These are phyloP conservation scores for Cladosporium velox DNA, from an alignment of 2,329 filamentous ascomycete genomes.

Conservation along the genomic window DNA sequence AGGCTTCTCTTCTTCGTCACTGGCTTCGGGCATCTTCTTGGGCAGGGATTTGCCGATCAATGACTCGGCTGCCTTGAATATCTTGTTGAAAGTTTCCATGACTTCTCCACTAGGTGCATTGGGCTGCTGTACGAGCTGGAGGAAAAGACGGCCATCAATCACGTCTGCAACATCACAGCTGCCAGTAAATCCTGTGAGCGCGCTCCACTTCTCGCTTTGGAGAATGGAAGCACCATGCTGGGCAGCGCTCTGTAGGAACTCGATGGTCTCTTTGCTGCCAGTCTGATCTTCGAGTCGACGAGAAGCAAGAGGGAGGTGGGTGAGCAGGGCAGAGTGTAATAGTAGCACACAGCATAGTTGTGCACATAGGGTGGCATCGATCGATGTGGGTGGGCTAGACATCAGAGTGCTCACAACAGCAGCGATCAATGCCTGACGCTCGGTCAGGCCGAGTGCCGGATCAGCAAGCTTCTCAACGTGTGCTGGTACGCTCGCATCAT, in stretches of 20 bases:
- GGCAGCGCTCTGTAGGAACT: slow-evolving; percentile 39
- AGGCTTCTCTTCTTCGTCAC: not conserved
- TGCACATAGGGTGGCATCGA: slow-evolving; percentile 10
- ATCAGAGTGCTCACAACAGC: slow-evolving; percentile 30
- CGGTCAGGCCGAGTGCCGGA: slow-evolving; percentile 25
- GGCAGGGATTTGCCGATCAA: slow-evolving; percentile 16
- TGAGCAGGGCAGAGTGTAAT: slow-evolving; percentile 37
- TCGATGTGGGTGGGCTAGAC: slow-evolving; percentile 16
- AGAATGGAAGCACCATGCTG: slow-evolving; percentile 42
- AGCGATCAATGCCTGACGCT: slow-evolving; percentile 32
- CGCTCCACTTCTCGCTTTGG: slow-evolving; percentile 41
- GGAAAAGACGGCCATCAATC: slow-evolving; percentile 56
- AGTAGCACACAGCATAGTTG: slow-evolving; percentile 24
- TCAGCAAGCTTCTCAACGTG: slow-evolving; percentile 25
- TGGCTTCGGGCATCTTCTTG: slow-evolving; percentile 16
- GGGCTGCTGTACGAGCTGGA: slow-evolving; percentile 26
- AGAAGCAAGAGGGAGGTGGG: slow-evolving; percentile 34
- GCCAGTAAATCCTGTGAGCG: slow-evolving; percentile 28
- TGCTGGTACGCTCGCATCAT: slow-evolving; percentile 7
- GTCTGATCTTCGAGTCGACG: slow-evolving; percentile 29
- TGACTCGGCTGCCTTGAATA: slow-evolving; percentile 28
- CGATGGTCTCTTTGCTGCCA: slow-evolving; percentile 22
- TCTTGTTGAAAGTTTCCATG: slow-evolving; percentile 28
- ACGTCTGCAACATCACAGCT: slow-evolving; percentile 56
- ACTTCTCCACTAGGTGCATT: slow-evolving; percentile 23